Base-by-base conservation (phyloP, 2,329 filamentous ascomycete genomes). In the Phialophora verrucosa region DNA sequence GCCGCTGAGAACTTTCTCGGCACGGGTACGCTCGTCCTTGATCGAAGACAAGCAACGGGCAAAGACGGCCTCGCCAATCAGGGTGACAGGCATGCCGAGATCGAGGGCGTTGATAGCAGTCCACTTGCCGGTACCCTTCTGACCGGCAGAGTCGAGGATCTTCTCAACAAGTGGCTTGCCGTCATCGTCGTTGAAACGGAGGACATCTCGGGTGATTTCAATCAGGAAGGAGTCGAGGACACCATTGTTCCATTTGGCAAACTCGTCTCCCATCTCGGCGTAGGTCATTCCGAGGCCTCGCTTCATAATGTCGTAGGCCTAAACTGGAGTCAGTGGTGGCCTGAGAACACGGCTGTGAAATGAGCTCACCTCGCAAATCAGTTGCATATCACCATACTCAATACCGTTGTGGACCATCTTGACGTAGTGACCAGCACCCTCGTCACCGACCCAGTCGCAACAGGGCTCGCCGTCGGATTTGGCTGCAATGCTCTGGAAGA, bases 371-470 rank as follows among this genome's bases (percentile, higher is more conserved):
- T 99, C 95, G 83, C 91, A 96, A 81, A 99, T 99, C 78, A 99
- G 88, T 87, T 99, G 95, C 95, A 99, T 99, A 85, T 99, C 95
- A 89, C 95, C 95, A 81, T 99, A 99, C 85, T 99, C 95, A 76
- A 99, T 99, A 88, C 95, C 95, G 84, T 99, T 99, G 90, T 99
- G 95, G 71, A 99, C 95, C 95, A 99, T 99, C 91, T 99, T 99
- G 86, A 99, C 94, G 87, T 97, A 99, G 90, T 99, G 95, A 76
- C 95, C 95, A 83, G 95, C 92, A 88, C 95, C 95, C 83, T 98
- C 93, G 83, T 98, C 95, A 85, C 95, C 95, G 76, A 99, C 95
- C 95, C 95, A 99, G 83, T 99, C 95, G 80, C 95, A 99, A 89
- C 95, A 99, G 73, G 95, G 84, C 87, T 99, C 95, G 76, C 90